phyloP scores from a whole-genome alignment of 2,329 filamentous ascomycete species.

The Diplodia intermedia region DNA sequence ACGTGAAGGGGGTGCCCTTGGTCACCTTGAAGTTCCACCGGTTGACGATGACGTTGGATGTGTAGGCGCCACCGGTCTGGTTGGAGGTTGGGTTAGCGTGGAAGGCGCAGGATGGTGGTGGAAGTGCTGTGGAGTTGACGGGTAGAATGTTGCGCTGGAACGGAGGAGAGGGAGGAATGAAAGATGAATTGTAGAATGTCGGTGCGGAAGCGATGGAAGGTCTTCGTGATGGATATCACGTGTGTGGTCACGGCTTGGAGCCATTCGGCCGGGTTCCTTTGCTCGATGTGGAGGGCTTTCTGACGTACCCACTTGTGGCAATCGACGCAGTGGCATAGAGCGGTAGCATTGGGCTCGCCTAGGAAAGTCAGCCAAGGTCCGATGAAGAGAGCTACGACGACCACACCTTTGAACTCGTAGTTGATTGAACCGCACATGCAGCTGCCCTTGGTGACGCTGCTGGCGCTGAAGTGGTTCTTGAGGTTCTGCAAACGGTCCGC shows the following conservation, averaged over 20 bases:
- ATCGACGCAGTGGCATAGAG: slow-evolving; percentile 61
- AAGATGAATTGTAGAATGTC: background rate
- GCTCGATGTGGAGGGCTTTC: slow-evolving; percentile 33
- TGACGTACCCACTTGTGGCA: slow-evolving; percentile 58
- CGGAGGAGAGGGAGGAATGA: no score
- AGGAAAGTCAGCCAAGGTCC: background rate
- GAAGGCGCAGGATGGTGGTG: slow-evolving; percentile 11
- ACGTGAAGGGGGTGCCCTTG: slow-evolving; percentile 58
- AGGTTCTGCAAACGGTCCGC: slow-evolving; percentile 20
- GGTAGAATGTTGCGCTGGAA: background rate
- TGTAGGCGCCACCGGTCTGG: slow-evolving; percentile 59
- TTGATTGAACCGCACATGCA: slow-evolving; percentile 42
- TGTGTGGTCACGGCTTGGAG: background rate
- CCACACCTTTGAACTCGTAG: slow-evolving; percentile 41
- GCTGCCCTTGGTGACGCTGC: slow-evolving; percentile 39
- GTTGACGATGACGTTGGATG: slow-evolving; percentile 61
- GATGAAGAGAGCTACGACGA: slow-evolving; percentile 14
- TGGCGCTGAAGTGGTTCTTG: slow-evolving; percentile 25
- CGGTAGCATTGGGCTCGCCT: slow-evolving; percentile 54
- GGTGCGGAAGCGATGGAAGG: background rate
- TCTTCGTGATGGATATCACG: background rate
- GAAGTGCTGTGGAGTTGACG: no score
- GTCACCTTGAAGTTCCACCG: slow-evolving; percentile 57
- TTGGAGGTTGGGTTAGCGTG: slow-evolving; percentile 46
- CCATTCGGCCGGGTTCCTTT: no score